Evolutionary conservation across 768 basidiomycete species (phyloP).

Genomic region (Suillus subalutaceus): DNA sequence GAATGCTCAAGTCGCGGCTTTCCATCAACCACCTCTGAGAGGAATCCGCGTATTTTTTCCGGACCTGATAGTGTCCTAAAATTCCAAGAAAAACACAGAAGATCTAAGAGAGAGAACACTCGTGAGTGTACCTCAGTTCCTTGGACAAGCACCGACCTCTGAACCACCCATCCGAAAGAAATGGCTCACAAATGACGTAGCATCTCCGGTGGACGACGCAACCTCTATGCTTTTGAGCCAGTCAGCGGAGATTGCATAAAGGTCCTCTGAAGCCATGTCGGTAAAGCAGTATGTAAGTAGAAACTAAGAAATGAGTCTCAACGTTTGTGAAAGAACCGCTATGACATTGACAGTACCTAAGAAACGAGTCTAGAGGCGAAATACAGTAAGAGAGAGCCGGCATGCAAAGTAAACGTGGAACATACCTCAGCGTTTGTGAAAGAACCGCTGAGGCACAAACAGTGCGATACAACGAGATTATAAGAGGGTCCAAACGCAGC

Average conservation of each 20-base stretch:
- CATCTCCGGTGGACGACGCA: background rate
- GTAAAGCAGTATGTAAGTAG: background rate
- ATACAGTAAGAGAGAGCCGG: too few relatives aligned
- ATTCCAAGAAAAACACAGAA: background rate
- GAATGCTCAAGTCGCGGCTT: background rate
- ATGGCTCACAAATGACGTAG: background rate
- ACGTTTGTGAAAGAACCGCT: too few relatives aligned
- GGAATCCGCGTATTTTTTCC: background rate
- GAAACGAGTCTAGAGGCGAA: too few relatives aligned
- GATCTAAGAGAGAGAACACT: background rate
- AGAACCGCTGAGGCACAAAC: too few relatives aligned
- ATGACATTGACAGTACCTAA: too few relatives aligned
- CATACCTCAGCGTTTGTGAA: too few relatives aligned
- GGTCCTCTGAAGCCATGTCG: background rate
- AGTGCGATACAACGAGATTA: too few relatives aligned
- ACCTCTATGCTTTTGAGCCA: background rate
- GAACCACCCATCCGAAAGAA: background rate
- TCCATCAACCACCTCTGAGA: background rate
- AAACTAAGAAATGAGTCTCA: too few relatives aligned
- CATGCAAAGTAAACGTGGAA: too few relatives aligned
- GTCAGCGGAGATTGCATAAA: background rate
- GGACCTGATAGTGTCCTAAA: background rate
- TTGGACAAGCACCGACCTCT: background rate
- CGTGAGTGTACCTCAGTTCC: background rate
- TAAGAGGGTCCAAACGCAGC: too few relatives aligned